These are phyloP conservation scores for Plantago coronopus DNA, from an alignment of 305 asterid genomes.

Conservation along the genomic window DNA sequence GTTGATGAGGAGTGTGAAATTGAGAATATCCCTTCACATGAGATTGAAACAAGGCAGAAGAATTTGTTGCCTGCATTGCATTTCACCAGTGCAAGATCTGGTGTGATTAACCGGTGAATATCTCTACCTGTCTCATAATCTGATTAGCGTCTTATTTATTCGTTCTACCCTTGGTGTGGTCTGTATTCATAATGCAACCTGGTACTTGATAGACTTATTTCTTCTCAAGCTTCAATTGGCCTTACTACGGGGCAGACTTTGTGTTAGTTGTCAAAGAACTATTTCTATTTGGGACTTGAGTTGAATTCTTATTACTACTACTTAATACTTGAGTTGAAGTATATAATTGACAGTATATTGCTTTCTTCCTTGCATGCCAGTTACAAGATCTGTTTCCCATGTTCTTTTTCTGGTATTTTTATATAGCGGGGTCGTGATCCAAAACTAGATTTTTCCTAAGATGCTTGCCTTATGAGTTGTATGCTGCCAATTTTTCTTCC, in stretches of 20 bases:
- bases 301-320: too few species aligned
- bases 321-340: too few species aligned
- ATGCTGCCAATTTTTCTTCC: neutral
- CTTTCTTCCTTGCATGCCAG: neutral
- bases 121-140: neutral
- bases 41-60: conserved; percentile 48
- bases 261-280: too few species aligned
- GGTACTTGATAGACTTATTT: neutral
- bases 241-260: too few species aligned
- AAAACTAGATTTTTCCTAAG: neutral
- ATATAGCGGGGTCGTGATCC: conserved; percentile 1
- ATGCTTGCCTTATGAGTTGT: neutral
- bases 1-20: conserved; percentile 47
- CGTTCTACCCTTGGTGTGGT: conserved; percentile 2
- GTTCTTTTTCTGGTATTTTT: neutral
- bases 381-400: neutral
- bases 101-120: conserved; percentile 29
- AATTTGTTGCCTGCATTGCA: conserved; percentile 55
- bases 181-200: neutral
- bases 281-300: too few species aligned
- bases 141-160: conserved; percentile 3
- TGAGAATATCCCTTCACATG: conserved; percentile 43
- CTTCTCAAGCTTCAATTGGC: neutral
- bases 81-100: conserved; percentile 30
- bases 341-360: too few species aligned